Percentiles rank a stretch among this genome's conserved stretches.
phyloP scores from a whole-genome alignment of 495 filamentous ascomycete genomes.

The Lasiosphaeria hispida region DNA sequence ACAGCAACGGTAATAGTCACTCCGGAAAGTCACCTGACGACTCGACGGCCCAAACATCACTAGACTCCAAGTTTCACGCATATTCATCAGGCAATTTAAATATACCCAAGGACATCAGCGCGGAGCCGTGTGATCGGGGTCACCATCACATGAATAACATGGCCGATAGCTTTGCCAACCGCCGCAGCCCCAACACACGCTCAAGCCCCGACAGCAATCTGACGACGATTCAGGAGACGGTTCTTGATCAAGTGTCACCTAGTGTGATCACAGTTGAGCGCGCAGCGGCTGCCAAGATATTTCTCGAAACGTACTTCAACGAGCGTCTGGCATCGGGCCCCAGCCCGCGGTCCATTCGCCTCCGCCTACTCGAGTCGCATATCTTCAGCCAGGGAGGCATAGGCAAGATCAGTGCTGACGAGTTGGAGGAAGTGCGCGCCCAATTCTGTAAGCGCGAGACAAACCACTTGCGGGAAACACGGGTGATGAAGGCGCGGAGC shows the following conservation, averaged over 20 bases:
- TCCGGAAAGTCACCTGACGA: constrained; percentile 13
- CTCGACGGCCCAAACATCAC: constrained; percentile 40
- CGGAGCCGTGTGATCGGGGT: not conserved
- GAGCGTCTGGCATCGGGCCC: constrained; percentile 47
- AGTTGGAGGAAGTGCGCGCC: constrained; percentile 52
- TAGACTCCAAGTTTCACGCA: constrained; percentile 38
- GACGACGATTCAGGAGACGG: constrained; percentile 41
- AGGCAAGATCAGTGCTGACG: constrained; percentile 50
- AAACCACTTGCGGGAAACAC: constrained; percentile 69
- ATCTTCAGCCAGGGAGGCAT: constrained; percentile 42
- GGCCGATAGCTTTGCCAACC: constrained; percentile 11
- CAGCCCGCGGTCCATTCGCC: constrained; percentile 61
- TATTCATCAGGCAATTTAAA: constrained; percentile 10
- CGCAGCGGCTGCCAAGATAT: constrained; percentile 77
- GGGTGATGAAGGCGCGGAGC: constrained; percentile 64
- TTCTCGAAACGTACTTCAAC: constrained; percentile 80
- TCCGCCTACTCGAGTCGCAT: constrained; percentile 62
- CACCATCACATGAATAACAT: not conserved
- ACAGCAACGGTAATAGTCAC: constrained; percentile 6
- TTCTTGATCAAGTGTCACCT: constrained; percentile 42
- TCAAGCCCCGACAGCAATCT: constrained; percentile 35
- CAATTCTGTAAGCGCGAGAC: constrained; percentile 66
- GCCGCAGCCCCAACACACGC: constrained; percentile 22
- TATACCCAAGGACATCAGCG: constrained; percentile 6
- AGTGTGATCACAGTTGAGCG: constrained; percentile 76